Evolutionary conservation across 2,329 filamentous ascomycete genomes (phyloP).

Genomic region (Aspergillus sp.): DNA sequence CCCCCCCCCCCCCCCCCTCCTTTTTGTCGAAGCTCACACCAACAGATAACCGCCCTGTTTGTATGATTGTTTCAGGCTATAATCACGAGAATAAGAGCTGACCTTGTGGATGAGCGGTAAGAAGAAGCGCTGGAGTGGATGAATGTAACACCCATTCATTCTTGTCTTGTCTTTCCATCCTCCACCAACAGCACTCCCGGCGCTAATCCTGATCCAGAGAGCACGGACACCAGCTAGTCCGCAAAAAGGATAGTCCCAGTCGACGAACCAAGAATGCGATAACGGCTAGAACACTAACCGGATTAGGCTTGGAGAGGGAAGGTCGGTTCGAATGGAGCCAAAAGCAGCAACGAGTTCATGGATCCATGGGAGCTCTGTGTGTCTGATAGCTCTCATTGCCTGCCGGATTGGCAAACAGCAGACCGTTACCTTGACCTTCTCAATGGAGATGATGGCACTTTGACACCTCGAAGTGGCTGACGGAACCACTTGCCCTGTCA

Average conservation of each 20-base stretch:
- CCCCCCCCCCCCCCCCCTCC: no score
- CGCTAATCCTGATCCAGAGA: background rate
- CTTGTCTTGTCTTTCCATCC: background rate
- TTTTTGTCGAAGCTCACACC: no score
- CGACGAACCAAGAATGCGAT: constrained; percentile 1
- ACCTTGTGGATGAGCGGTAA: no score
- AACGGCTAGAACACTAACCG: background rate
- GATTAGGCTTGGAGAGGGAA: background rate
- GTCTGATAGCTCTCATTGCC: background rate
- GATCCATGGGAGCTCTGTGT: background rate
- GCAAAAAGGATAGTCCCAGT: background rate
- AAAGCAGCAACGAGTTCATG: background rate
- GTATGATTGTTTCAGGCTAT: no score
- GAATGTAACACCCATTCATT: background rate
- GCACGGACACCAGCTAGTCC: constrained; percentile 3
- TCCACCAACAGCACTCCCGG: background rate
- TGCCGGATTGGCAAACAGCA: background rate
- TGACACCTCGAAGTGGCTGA: background rate
- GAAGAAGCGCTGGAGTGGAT: background rate
- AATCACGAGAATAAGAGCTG: no score
- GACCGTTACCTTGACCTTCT: background rate
- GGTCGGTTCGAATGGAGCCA: background rate
- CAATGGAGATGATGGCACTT: background rate
- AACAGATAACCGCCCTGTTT: no score
- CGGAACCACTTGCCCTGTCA: background rate